Base-by-base conservation (phyloP, 768 basidiomycete species). In the Mycena vitilis region DNA sequence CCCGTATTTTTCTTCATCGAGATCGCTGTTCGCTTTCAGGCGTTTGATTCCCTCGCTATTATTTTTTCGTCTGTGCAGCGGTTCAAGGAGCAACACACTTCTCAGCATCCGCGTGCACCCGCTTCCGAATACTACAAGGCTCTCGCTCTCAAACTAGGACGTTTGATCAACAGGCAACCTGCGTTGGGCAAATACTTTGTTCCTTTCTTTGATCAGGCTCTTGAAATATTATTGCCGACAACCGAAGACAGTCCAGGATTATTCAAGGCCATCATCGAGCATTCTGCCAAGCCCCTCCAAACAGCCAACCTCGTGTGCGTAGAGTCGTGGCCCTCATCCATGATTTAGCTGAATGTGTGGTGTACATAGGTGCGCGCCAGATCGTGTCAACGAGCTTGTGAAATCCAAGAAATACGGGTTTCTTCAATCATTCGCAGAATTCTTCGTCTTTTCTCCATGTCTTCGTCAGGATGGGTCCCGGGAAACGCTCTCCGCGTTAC, bases 51-150 rank as follows among this genome's bases (percentile, higher is more conserved):
- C 30, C 12, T 53, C 8, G 23, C 13, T 30, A 53, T 36, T 18
- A 16, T 53, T 18, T 53, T 36, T 15, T 53, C 52, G 34, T 53
- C 52, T 40, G 10, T 40, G 40, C 40, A 15, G 15, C 40, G 15
- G 40, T 40, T 9, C 40, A 40, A 40, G 40, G 40, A 40, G 10
- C 25, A 53, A 9, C 52, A 53, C 9, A 53, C 52, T 11, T 34
- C 52, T 10, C 22, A 53, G 20, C 30, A 53, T 16, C 51, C 51
- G 40, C 40, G 40, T 15, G 51, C 51, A 34, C 51, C 51, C 30
- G 51, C 51, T 11, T 30, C 51, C 51, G 51, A 25, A 18, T 53
- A 53, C 30, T 53, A 53, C 51, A 36, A 53, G 30, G 30, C 51
- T 53, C 51, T 53, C 16, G 34, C 30, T 30, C 51, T 30, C 30